Evolutionary conservation across 805 yeast genomes (phyloP), one percentile per base, ranked within the genome.

Genomic region (Yamadazyma sp.): DNA sequence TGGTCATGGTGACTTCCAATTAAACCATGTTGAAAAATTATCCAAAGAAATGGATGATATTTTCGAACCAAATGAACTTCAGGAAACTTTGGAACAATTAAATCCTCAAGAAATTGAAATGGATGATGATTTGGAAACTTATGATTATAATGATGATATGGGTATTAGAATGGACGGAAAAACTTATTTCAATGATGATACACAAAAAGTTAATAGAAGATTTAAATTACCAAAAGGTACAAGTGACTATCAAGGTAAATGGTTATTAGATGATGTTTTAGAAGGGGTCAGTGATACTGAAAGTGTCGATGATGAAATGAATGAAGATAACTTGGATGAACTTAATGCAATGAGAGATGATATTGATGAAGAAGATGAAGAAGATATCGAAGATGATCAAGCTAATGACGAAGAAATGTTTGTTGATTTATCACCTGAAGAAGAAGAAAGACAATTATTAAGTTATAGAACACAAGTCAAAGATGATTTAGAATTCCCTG

Each of bases 401-500:
- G 80, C 73, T 29, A 74, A 65, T 18, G 69, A 60, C 6, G 72
- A 61, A 39, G 91, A 82, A 43, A 70, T 72, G 68, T 81, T 79
- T 53, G 79, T 78, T 36, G 96, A 87, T 23, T 62, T 87, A 33
- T 66, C 82, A 1, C 79, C 82, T 22, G 96, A 86, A 49, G 96
- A 87, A 49, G 96, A 86, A 56, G 79, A 78, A 40, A 74, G 78
- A 49, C 96, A 89, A 60, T 68, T 87, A 43, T 65, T 73, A 38
- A 75, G 72, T 49, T 88, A 71, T 63, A 76, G 93, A 48, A 70
- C 69, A 25, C 59, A 76, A 43, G 96, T 80, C 46, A 75, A 75
- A 40, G 97, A 89, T 36, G 97, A 87, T 55, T 72, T 78, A 23
- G 96, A 89, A 50, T 93, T 88, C 69, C 98, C 98, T 0, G 99